Percentiles rank a stretch among this genome's conserved stretches.
phyloP scores from a whole-genome alignment of 106 monocot genomes.

The Triglochin maritima region DNA sequence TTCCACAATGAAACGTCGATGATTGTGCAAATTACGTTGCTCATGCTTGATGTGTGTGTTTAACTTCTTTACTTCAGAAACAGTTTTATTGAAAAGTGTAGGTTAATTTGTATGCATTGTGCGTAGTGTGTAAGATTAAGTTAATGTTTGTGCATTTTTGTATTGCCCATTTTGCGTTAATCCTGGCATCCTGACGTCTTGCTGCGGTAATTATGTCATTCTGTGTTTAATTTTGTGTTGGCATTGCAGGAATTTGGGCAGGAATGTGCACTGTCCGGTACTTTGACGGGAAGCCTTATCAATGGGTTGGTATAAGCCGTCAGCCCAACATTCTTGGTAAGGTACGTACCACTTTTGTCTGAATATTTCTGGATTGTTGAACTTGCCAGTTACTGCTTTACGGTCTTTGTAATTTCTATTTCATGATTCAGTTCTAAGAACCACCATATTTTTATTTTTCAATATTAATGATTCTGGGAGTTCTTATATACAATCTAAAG shows the following conservation, averaged over 20 bases:
- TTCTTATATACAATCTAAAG: neutral
- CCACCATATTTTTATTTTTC: neutral
- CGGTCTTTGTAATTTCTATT: neutral
- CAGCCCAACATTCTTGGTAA: slow-evolving; percentile 96
- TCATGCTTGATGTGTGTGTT: no score
- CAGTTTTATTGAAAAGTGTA: no score
- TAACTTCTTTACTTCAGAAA: no score
- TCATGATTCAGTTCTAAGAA: neutral
- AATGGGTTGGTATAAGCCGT: slow-evolving; percentile 95
- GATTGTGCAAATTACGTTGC: no score
- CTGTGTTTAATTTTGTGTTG: no score
- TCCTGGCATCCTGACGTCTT: no score
- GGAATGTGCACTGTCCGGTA: slow-evolving; percentile 93
- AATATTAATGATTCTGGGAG: neutral
- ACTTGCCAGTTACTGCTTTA: neutral
- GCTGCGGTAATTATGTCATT: no score
- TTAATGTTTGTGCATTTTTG: no score
- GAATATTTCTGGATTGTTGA: neutral
- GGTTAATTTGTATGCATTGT: no score
- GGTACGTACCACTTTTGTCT: slow-evolving; percentile 36
- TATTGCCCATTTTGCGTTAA: no score
- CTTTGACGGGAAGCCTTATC: slow-evolving; percentile 95
- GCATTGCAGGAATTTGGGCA: slow-evolving; percentile 71
- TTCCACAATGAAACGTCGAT: no score
- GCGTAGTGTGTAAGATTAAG: no score